Conservation (phyloP, 495 filamentous ascomycete genomes). For the Xylaria flabelliformis region DNA sequence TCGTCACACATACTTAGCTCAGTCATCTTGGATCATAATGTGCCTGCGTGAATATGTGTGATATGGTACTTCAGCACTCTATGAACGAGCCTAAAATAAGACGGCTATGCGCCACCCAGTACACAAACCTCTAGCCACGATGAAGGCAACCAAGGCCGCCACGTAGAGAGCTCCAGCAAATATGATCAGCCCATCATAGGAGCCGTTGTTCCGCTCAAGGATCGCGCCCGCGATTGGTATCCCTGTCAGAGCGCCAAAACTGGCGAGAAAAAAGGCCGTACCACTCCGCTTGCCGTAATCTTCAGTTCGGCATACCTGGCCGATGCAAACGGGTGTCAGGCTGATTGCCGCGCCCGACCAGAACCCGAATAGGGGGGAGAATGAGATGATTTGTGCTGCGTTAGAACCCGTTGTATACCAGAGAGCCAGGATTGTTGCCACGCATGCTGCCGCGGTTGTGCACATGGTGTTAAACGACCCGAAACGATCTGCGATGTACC, state of each 20-base stretch:
- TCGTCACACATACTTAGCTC: neutral
- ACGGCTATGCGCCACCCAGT: slow-evolving; percentile 19
- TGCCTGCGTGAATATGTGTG: neutral
- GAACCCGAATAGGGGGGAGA: slow-evolving; percentile 82
- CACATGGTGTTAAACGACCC: slow-evolving; percentile 60
- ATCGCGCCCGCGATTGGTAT: slow-evolving; percentile 87
- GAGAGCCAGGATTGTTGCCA: slow-evolving; percentile 72
- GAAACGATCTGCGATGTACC: slow-evolving; percentile 71
- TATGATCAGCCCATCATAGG: slow-evolving; percentile 67
- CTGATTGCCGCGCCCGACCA: slow-evolving; percentile 84
- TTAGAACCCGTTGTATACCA: slow-evolving; percentile 77
- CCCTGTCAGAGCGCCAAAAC: slow-evolving; percentile 85
- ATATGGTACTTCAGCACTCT: neutral
- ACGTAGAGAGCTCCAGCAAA: slow-evolving; percentile 49
- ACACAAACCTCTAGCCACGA: slow-evolving; percentile 23
- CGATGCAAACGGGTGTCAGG: slow-evolving; percentile 86
- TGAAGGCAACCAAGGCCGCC: slow-evolving; percentile 18
- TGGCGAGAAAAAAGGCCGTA: slow-evolving; percentile 87
- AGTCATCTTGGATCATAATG: neutral
- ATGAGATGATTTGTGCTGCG: slow-evolving; percentile 69
- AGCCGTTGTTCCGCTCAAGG: slow-evolving; percentile 50
- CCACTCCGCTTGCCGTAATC: slow-evolving; percentile 86
- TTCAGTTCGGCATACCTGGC: slow-evolving; percentile 86
- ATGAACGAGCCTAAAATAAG: neutral
- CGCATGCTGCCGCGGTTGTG: slow-evolving; percentile 65